Conservation (phyloP, 257 asterid genomes). For the Osmanthus fragrans region DNA sequence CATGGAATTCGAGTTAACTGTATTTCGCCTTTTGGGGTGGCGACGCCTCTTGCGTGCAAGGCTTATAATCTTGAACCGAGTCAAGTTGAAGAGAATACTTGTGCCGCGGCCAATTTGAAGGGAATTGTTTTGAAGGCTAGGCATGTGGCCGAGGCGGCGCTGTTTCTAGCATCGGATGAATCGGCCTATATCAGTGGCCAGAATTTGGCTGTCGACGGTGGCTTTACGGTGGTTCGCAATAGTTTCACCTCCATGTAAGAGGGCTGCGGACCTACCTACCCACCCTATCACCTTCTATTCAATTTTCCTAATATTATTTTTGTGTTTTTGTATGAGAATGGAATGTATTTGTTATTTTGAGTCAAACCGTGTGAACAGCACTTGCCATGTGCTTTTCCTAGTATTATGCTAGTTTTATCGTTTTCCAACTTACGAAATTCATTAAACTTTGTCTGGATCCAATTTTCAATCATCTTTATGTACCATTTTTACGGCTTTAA, state of each 20-base stretch:
- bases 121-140: conserved; percentile 43
- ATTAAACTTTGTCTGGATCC: background rate
- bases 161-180: conserved; percentile 66
- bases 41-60: conserved; percentile 51
- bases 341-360: conserved; percentile 3
- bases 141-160: conserved; percentile 56
- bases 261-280: background rate
- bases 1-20: conserved; percentile 65
- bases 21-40: conserved; percentile 59
- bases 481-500: background rate
- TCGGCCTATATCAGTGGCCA: conserved; percentile 68
- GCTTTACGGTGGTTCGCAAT: conserved; percentile 48
- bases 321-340: conserved; percentile 1
- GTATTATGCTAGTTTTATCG: conserved; percentile 29
- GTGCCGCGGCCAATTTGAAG: conserved; percentile 39
- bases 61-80: conserved; percentile 33
- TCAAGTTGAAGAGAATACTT: conserved; percentile 34
- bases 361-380: conserved; percentile 10
- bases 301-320: background rate
- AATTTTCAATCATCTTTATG: background rate
- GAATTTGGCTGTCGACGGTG: conserved; percentile 70
- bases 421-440: background rate
- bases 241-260: conserved; percentile 29
- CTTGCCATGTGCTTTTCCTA: conserved; percentile 42
- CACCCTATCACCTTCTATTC: background rate